These are phyloP conservation scores for Trametes pubescens DNA, from an alignment of 1,284 basidiomycete species.

Conservation along the genomic window DNA sequence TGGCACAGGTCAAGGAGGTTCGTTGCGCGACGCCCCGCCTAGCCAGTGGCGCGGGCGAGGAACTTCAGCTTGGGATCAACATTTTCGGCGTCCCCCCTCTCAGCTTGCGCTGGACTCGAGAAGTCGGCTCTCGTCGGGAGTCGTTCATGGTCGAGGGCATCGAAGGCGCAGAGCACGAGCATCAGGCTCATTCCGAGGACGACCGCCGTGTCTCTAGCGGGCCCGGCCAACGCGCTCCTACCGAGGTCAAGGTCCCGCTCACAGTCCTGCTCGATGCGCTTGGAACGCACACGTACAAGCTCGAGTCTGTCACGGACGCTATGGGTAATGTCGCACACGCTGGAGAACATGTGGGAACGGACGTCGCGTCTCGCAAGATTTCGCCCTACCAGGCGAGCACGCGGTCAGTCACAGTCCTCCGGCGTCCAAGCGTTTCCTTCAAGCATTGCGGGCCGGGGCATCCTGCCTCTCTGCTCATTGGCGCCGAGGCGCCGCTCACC, in stretches of 20 bases:
- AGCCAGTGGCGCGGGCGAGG: slow-evolving; percentile 63
- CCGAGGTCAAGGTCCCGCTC: slow-evolving; percentile 73
- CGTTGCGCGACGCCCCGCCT: slow-evolving; percentile 61
- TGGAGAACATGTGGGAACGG: slow-evolving; percentile 33
- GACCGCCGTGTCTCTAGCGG: slow-evolving; percentile 29
- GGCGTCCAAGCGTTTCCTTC: slow-evolving; percentile 82
- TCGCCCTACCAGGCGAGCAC: slow-evolving; percentile 52
- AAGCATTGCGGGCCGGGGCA: slow-evolving; percentile 74
- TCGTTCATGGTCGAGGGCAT: slow-evolving; percentile 86
- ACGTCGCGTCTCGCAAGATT: slow-evolving; percentile 34
- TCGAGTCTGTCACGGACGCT: slow-evolving; percentile 80
- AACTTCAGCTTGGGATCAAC: slow-evolving; percentile 70
- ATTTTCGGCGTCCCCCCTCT: slow-evolving; percentile 84
- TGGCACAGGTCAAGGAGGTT: slow-evolving; percentile 54
- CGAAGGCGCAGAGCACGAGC: slow-evolving; percentile 57
- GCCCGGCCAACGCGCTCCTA: slow-evolving; percentile 47
- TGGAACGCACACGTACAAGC: slow-evolving; percentile 72
- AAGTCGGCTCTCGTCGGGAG: slow-evolving; percentile 68
- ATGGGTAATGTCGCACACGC: slow-evolving; percentile 74
- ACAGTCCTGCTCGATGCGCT: slow-evolving; percentile 66
- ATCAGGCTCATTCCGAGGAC: slow-evolving; percentile 29
- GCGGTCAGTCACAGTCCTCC: slow-evolving; percentile 76
- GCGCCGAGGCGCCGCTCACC: slow-evolving; percentile 62
- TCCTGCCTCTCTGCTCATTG: slow-evolving; percentile 80
- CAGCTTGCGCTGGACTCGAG: slow-evolving; percentile 79